A percentile compares a stretch with the other conserved stretches of the same genome.
phyloP scores from a whole-genome alignment of 768 basidiomycete species.

The Tylopilus intermedius region DNA sequence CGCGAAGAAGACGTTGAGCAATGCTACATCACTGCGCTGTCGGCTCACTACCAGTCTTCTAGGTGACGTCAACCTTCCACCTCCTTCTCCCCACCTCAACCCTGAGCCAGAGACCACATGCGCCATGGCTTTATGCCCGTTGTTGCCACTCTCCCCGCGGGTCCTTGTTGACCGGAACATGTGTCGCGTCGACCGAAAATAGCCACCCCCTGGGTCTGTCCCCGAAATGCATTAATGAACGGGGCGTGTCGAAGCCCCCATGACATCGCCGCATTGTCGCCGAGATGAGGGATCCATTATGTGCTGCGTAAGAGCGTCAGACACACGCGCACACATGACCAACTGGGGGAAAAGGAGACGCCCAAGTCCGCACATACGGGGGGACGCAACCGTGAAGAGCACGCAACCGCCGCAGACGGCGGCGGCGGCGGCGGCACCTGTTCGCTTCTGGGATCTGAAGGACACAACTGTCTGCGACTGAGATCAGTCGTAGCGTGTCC shows the following conservation, averaged over 20 bases:
- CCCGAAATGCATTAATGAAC: not conserved
- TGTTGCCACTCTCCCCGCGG: not conserved
- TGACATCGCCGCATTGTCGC: not conserved
- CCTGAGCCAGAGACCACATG: not conserved
- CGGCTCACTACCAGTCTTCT: not conserved
- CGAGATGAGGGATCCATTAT: not conserved
- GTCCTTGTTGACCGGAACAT: slow-evolving; percentile 4
- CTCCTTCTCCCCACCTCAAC: not conserved
- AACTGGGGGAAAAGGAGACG: not conserved
- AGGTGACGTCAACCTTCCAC: not conserved
- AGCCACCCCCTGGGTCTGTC: not conserved
- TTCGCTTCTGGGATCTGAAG: not conserved
- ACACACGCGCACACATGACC: too few species aligned
- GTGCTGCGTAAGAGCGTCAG: too few species aligned
- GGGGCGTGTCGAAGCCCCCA: not conserved
- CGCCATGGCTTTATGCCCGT: not conserved
- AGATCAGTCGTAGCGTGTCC: not conserved
- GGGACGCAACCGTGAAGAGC: too few species aligned
- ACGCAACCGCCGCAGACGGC: not conserved
- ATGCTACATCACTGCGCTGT: not conserved
- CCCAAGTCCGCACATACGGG: not conserved
- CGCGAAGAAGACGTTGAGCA: not conserved
- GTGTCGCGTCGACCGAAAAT: not conserved
- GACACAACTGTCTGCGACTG: too few species aligned
- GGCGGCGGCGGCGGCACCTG: not conserved